Evolutionary conservation across 306 rosid genomes (phyloP), one percentile per base, ranked within the genome.

Genomic region (Sicyos edulis): DNA sequence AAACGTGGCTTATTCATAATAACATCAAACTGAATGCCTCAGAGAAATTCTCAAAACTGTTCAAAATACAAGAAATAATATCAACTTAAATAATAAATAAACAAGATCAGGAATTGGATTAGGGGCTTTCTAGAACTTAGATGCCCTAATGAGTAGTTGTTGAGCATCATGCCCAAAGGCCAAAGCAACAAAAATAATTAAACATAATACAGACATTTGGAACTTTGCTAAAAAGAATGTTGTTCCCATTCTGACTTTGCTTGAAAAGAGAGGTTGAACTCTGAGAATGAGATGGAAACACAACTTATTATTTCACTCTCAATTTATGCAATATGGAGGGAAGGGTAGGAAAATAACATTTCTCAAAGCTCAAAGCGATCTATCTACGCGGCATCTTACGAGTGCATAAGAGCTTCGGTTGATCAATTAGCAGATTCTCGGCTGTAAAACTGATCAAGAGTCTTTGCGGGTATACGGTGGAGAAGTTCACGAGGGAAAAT

Each of bases 401-500:
- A 16, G 37, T 32, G 37, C 37, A 1, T 32, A 32, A 32, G 37
- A 32, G 37, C 37, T 32, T 32, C 37, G 49, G 53, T 59, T 75
- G 37, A 32, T 90, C 85, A 91, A 81, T 93, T 88, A 49, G 87
- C 83, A 58, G 96, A 86, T 75, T 95, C 99, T 72, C 99, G 87
- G 86, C 89, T 95, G 81, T 95, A 95, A 78, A 45, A 95, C 75
- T 51, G 89, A 53, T 95, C 99, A 49, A 95, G 99, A 57, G 97
- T 91, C 87, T 95, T 95, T 29, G 92, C 92, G 32, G 99, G 99
- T 52, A 95, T 95, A 82, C 99, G 97, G 80, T 95, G 99, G 84
- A 95, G 97, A 78, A 95, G 99, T 83, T 95, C 99, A 16, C 99
- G 99, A 6, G 99, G 99, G 88, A 95, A 95, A 65, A 95, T 95